phyloP scores from a whole-genome alignment of 2,329 filamentous ascomycete genomes.

The Colletotrichum filicis region DNA sequence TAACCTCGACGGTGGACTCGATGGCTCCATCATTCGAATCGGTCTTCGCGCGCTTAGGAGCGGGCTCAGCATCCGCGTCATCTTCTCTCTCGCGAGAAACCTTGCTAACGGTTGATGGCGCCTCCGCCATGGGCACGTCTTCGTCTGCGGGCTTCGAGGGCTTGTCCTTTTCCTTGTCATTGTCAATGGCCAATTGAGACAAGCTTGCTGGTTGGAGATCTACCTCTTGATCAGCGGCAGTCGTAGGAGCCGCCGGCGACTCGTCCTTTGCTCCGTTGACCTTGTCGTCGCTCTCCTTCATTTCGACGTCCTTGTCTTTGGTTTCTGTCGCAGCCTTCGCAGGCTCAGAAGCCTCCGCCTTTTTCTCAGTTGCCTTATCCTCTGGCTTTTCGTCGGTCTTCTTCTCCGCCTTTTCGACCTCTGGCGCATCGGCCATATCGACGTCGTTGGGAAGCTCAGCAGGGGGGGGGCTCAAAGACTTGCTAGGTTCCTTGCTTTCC shows the following conservation, averaged over 20 bases:
- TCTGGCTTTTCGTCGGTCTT: slow-evolving; percentile 2
- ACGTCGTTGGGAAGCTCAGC: slow-evolving; percentile 38
- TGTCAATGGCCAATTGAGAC: slow-evolving; percentile 52
- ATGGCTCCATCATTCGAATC: slow-evolving; percentile 59
- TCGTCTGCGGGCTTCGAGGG: slow-evolving; percentile 6
- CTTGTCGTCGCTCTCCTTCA: slow-evolving; percentile 25
- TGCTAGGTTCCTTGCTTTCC: slow-evolving; percentile 8
- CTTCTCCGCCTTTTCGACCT: not conserved
- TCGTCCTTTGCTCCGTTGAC: slow-evolving; percentile 14
- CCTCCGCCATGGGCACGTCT: slow-evolving; percentile 67
- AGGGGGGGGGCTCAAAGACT: not conserved
- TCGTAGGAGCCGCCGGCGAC: slow-evolving; percentile 3
- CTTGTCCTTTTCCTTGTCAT: slow-evolving; percentile 43
- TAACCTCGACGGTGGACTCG: slow-evolving; percentile 41
- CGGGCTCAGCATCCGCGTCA: slow-evolving; percentile 73
- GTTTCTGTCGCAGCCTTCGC: slow-evolving; percentile 21
- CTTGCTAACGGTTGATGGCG: slow-evolving; percentile 63
- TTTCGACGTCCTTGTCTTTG: slow-evolving; percentile 32
- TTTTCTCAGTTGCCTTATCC: slow-evolving; percentile 1
- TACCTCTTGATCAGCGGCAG: slow-evolving; percentile 42
- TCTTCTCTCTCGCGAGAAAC: slow-evolving; percentile 81
- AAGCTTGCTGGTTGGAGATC: slow-evolving; percentile 50
- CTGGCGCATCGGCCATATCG: slow-evolving; percentile 39
- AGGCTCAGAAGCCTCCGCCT: slow-evolving; percentile 27
- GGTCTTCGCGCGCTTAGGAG: slow-evolving; percentile 84